Conservation (phyloP, 495 filamentous ascomycete species). For the Talaromyces thailandensis region DNA sequence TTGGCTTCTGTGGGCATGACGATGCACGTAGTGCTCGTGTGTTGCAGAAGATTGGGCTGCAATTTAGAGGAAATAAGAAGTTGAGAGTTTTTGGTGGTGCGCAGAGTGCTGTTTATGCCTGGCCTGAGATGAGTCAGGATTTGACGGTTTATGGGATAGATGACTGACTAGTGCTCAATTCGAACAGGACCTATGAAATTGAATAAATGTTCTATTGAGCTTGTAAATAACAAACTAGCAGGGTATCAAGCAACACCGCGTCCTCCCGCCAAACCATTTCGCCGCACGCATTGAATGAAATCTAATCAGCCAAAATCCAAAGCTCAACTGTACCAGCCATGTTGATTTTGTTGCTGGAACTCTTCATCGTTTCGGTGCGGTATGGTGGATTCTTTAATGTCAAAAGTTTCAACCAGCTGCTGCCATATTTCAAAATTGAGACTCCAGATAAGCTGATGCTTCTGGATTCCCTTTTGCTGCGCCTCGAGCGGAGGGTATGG, state of each 20-base stretch:
- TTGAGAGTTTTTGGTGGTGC: constrained; percentile 11
- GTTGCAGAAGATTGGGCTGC: constrained; percentile 9
- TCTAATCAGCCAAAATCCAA: not conserved
- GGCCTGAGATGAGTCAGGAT: constrained; percentile 19
- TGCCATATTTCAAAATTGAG: constrained; percentile 79
- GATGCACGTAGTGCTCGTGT: constrained; percentile 4
- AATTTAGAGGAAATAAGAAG: constrained; percentile 1
- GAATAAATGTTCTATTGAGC: not conserved
- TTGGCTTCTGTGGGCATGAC: not conserved
- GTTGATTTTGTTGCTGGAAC: constrained; percentile 41
- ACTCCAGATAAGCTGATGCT: constrained; percentile 76
- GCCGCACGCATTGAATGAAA: not conserved
- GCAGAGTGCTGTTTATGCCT: constrained; percentile 20
- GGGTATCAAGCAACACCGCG: not conserved
- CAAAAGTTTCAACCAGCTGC: constrained; percentile 61
- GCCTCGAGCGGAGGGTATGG: constrained; percentile 35
- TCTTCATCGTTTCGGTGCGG: constrained; percentile 63
- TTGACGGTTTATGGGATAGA: constrained; percentile 15
- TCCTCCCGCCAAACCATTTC: not conserved
- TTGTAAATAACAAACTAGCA: not conserved
- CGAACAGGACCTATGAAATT: not conserved
- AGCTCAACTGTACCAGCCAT: constrained; percentile 69
- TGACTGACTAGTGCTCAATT: not conserved
- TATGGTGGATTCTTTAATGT: constrained; percentile 72
- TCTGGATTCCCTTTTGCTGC: constrained; percentile 41